Base-by-base conservation (phyloP, 768 basidiomycete genomes). In the Termitomyces sp. region DNA sequence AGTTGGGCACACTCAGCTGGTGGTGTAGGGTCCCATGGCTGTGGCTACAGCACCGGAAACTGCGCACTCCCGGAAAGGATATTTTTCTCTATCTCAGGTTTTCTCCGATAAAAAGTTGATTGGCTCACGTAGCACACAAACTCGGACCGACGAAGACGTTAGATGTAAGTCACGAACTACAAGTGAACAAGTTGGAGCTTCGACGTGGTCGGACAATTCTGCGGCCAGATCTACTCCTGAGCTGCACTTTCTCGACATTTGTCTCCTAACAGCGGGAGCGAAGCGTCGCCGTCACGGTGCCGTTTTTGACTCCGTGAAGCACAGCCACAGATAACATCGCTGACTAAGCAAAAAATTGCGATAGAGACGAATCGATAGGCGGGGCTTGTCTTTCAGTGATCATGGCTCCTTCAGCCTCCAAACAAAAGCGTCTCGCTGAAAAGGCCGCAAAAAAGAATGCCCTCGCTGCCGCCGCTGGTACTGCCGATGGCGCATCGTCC, bases 351-450 rank as follows among this genome's bases (percentile, higher is more conserved):
- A 70, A 71, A 71, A 67, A 65, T 73, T 73, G 56, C 61, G 60
- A 60, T 57, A 57, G 20, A 24, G 46, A 27, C 13, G 18, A 57
- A 62, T 65, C 64, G 56, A 64, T 65, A 47, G 32, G n/a, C 33
- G n/a, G n/a, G 16, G 26, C 55, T 54, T 51, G 36, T 61, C n/a
- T n/a, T 26, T 62, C 65, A 61, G 74, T 60, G 62, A 89, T 87
- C 64, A 89, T 89, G 88, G 67, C 91, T 0, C 89, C 90, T 46
- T 92, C 91, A 53, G 81, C 88, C 26, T 90, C 91, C 47, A 93
- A 93, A 71, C 92, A 94, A 74, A 98, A 98, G 73, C 86, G 96
- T 48, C 84, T 97, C 57, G 95, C 93, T 60, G 95, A 96, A 74
- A 97, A 97, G 74, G 94, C 88, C 20, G 91, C 90, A 59, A 91